A percentile compares a stretch with the other conserved stretches of the same genome.
Evolutionary conservation across 495 filamentous ascomycete species (phyloP).

Genomic region (Trichoderma erinaceum): DNA sequence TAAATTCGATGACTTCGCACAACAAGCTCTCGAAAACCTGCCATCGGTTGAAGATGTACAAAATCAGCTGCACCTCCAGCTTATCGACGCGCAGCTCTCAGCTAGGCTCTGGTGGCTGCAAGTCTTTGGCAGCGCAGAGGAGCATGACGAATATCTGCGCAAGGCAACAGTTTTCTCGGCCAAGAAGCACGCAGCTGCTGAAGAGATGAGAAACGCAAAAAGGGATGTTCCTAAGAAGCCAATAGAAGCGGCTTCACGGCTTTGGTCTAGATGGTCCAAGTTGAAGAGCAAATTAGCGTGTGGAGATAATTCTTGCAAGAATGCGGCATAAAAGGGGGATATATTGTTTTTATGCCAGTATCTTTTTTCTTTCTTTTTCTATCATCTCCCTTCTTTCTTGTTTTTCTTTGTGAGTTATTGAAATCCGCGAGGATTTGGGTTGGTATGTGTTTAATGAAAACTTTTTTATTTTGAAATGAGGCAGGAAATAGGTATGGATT

Average conservation of each 20-base stretch:
- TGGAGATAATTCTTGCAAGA: not conserved
- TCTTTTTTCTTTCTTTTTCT: not conserved
- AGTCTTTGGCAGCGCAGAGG: conserved; percentile 35
- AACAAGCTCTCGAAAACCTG: not conserved
- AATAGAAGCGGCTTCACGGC: not conserved
- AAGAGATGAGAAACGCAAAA: conserved; percentile 3
- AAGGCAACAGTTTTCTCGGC: conserved; percentile 34
- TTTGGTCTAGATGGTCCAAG: not conserved
- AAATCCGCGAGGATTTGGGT: not conserved
- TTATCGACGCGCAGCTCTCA: conserved; percentile 38
- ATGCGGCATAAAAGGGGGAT: not conserved
- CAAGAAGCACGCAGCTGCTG: conserved; percentile 21
- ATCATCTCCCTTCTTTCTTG: not conserved
- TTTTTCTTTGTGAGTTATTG: not conserved
- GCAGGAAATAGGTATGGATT: not conserved
- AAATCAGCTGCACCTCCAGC: not conserved
- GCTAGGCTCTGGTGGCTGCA: conserved; percentile 46
- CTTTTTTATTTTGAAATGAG: not conserved
- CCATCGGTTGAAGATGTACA: conserved; percentile 15
- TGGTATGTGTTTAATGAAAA: not conserved
- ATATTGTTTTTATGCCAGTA: not conserved
- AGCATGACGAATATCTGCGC: conserved; percentile 34
- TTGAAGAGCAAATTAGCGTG: not conserved
- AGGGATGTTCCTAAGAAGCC: not conserved
- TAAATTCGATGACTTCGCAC: not conserved